Evolutionary conservation across 129 eudicot species (phyloP).

Genomic region (carrot (Daucus carota)): DNA sequence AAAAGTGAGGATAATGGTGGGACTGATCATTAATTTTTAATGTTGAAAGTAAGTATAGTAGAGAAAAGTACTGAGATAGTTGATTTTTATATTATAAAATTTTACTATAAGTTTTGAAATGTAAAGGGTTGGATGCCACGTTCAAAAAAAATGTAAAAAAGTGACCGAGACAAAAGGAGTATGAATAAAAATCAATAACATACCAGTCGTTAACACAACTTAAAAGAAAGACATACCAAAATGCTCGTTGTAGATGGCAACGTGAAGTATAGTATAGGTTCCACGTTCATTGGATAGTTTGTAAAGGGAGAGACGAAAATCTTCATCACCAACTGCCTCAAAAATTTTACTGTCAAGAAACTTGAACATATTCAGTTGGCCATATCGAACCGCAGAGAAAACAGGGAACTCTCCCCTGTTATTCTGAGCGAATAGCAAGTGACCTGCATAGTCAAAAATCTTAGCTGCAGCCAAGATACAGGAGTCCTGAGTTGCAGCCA

Average conservation of each 20-base stretch:
- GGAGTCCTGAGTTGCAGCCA: constrained; percentile 27
- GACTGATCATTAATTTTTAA: no score
- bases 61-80: no score
- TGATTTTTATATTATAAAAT: no score
- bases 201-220: neutral
- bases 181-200: neutral
- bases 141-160: no score
- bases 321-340: no score
- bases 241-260: constrained; percentile 21
- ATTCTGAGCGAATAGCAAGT: constrained; percentile 21
- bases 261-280: constrained; percentile 27
- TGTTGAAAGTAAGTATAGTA: no score
- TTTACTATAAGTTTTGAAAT: no score
- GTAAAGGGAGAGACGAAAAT: neutral
- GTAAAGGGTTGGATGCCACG: no score
- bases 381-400: constrained; percentile 36
- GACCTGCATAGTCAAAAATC: constrained; percentile 11
- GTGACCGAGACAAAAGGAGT: no score
- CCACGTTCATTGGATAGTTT: neutral
- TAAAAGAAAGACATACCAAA: constrained; percentile 17
- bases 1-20: no score
- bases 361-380: constrained; percentile 18
- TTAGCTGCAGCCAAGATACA: constrained; percentile 13
- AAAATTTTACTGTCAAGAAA: constrained; percentile 10
- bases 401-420: constrained; percentile 25